These are phyloP conservation scores for Saccharomyces hybrid DNA, from an alignment of 1,139 yeast genomes.

Conservation along the genomic window DNA sequence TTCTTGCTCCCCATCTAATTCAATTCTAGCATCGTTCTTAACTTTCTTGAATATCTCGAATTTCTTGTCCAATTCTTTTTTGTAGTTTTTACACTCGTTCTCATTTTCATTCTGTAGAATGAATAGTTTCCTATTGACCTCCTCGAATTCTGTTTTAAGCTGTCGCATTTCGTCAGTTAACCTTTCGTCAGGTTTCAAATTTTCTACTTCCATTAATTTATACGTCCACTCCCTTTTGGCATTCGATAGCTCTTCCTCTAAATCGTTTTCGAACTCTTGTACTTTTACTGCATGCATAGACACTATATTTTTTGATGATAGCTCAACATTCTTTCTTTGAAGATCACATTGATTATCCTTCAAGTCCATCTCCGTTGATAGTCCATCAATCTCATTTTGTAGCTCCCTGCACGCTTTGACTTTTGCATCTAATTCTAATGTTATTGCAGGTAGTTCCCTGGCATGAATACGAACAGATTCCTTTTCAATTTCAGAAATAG, in stretches of 20 bases:
- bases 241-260: conserved; percentile 12
- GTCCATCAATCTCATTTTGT: conserved; percentile 13
- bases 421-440: conserved; percentile 11
- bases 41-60: conserved; percentile 14
- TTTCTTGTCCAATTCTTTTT: conserved; percentile 7
- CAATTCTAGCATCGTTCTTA: conserved; percentile 12
- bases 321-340: conserved; percentile 12
- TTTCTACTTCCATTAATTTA: conserved; percentile 15
- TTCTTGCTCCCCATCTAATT: conserved; percentile 6
- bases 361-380: conserved; percentile 12
- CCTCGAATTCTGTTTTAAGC: conserved; percentile 11
- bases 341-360: conserved; percentile 15
- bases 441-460: conserved; percentile 14
- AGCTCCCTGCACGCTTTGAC: conserved; percentile 11
- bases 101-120: conserved; percentile 11
- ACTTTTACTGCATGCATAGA: conserved; percentile 1
- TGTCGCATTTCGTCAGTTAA: conserved; percentile 16
- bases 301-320: conserved; percentile 10
- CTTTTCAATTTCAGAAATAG: conserved; percentile 23
- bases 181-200: conserved; percentile 18
- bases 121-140: conserved; percentile 10
- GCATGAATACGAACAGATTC: conserved; percentile 15
- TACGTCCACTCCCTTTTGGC: conserved; percentile 15
- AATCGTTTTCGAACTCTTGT: conserved; percentile 17
- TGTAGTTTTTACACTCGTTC: conserved; percentile 8